These are phyloP conservation scores for Cinnamomum micranthum DNA, from an alignment of 164 flowering plant genomes.

Conservation along the genomic window DNA sequence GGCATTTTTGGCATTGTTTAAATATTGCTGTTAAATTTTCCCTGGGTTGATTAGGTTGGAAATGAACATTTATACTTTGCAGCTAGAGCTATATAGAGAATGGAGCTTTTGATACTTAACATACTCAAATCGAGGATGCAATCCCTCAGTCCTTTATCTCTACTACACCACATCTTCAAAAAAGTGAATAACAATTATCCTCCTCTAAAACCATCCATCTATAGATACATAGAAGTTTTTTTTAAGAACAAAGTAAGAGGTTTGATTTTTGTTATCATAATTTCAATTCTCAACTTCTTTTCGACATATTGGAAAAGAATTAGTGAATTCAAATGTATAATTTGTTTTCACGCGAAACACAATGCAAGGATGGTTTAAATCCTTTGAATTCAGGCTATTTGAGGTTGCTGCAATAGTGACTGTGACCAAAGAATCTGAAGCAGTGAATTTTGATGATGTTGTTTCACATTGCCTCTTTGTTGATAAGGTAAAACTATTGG, in stretches of 20 bases:
- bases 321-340: conserved; percentile 7
- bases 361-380: conserved; percentile 55
- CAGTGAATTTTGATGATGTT: conserved; percentile 39
- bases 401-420: too few species aligned
- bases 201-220: conserved; percentile 22
- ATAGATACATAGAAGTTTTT: conserved; percentile 39
- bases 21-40: too few species aligned
- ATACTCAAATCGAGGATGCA: conserved; percentile 81
- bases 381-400: conserved; percentile 33
- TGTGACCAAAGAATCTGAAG: conserved; percentile 1
- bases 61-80: conserved; percentile 64
- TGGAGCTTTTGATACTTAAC: conserved; percentile 83
- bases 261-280: conserved; percentile 11
- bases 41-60: conserved; percentile 34
- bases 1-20: too few species aligned
- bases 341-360: conserved; percentile 21
- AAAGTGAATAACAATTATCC: conserved; percentile 37
- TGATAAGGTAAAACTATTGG: conserved; percentile 44
- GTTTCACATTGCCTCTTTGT: conserved; percentile 35
- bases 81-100: conserved; percentile 71
- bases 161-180: conserved; percentile 47
- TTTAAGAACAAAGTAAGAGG: conserved; percentile 40
- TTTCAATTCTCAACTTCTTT: not conserved
- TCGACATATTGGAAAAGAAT: not conserved
- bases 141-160: conserved; percentile 70